Evolutionary conservation across 108 stramenopile species (phyloP).

Genomic region (Aurantiochytrium sp.): DNA sequence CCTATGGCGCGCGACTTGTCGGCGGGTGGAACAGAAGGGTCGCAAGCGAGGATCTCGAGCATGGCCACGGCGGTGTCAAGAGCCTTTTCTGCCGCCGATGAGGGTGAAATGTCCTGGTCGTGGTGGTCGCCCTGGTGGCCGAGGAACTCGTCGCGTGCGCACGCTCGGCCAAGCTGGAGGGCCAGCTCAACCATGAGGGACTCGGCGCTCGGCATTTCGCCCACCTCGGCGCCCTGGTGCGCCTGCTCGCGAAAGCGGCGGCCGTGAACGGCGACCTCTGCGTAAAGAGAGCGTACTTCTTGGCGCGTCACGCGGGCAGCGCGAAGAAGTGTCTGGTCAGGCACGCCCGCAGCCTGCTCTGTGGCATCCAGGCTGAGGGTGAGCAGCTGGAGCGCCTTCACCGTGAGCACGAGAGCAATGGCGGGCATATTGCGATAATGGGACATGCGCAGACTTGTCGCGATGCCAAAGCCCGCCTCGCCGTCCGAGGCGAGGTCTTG

Average conservation of each 20-base stretch:
- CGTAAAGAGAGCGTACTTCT: neutral
- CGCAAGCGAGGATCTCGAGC: neutral
- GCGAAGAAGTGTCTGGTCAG: neutral
- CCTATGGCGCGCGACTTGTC: neutral
- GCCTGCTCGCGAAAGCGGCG: neutral
- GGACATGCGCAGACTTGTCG: neutral
- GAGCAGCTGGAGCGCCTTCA: neutral
- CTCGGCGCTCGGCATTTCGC: neutral
- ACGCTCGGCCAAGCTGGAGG: neutral
- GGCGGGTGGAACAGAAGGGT: neutral
- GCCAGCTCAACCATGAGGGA: neutral
- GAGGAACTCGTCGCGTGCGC: neutral
- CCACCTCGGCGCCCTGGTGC: neutral
- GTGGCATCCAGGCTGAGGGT: neutral
- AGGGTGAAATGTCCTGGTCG: neutral
- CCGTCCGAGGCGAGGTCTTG: neutral
- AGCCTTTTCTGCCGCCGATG: neutral
- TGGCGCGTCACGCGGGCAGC: neutral
- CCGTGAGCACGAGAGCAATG: neutral
- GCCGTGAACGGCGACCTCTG: neutral
- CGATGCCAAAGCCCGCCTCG: neutral
- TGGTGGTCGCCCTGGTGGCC: neutral
- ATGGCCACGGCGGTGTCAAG: neutral
- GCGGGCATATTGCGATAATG: neutral
- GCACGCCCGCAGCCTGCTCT: neutral